A percentile compares a stretch with the other conserved stretches of the same genome.
Evolutionary conservation across 176 grass and related monocot genomes (phyloP).

Genomic region (Hyparrhenia diplandra): DNA sequence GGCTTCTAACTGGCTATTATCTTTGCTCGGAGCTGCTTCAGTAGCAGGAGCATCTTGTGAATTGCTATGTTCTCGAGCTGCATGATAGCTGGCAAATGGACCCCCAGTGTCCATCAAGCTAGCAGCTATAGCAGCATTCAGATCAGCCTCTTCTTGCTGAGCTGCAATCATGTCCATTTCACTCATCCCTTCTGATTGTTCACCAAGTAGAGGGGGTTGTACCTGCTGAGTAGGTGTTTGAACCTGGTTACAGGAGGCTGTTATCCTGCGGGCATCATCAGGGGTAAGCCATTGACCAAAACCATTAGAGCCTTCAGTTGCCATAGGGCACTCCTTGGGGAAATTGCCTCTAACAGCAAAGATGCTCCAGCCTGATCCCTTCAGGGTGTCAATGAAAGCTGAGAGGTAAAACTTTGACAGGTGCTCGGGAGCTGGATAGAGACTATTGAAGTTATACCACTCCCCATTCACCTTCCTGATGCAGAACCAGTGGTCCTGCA

Average conservation of each 20-base stretch:
- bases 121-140: slow-evolving; percentile 89
- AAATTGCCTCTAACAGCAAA: slow-evolving; percentile 87
- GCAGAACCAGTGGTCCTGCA: slow-evolving; percentile 96
- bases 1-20: slow-evolving; percentile 23
- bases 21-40: slow-evolving; percentile 17
- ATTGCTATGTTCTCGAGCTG: slow-evolving; percentile 8
- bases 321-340: slow-evolving; percentile 79
- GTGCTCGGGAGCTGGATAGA: slow-evolving; percentile 90
- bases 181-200: slow-evolving; percentile 34
- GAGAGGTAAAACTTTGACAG: slow-evolving; percentile 95
- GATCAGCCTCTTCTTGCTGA: slow-evolving; percentile 74
- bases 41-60: background rate
- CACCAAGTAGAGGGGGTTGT: background rate
- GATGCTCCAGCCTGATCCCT: slow-evolving; percentile 91
- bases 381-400: slow-evolving; percentile 81
- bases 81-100: slow-evolving; percentile 3
- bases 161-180: slow-evolving; percentile 65
- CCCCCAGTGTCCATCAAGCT: slow-evolving; percentile 65
- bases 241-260: slow-evolving; percentile 67
- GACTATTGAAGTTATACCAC: slow-evolving; percentile 99
- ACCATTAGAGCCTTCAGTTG: slow-evolving; percentile 53
- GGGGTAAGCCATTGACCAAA: slow-evolving; percentile 95
- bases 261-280: slow-evolving; percentile 72
- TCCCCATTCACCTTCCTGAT: slow-evolving; percentile 90
- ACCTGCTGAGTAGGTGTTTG: slow-evolving; percentile 25